Base-by-base conservation (phyloP, 2,329 filamentous ascomycete genomes). In the Fusarium sp. region DNA sequence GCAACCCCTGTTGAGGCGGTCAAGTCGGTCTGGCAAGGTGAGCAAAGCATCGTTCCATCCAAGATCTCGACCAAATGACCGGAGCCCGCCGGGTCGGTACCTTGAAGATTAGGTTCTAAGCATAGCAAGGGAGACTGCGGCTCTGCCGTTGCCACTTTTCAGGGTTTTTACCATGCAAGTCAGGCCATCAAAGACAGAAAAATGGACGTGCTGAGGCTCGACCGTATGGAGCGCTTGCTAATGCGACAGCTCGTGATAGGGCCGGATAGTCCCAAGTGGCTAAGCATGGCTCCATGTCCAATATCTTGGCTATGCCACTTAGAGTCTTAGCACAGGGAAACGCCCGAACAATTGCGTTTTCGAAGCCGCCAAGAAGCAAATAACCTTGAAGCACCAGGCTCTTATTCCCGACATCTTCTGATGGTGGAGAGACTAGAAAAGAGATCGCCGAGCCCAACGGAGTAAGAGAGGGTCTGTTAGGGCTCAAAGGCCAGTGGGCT, bases 91-190 rank as follows among this genome's bases (percentile, higher is more conserved):
- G 45, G 13, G 11, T 9, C 12, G 51, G 51, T 41, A 42, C 24
- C 5, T 6, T 13, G 25, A 11, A 51, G 29, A 54, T 54, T 41
- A 51, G 3, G 45, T 51, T 54, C 7, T 31, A 22, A 22, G 41
- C 41, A 41, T n/a, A 41, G 45, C 35, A 29, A 29, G 24, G 50
- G 36, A 26, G 36, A 11, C 45, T 36, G 47, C 44, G 44, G 44
- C 44, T 53, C 44, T 35, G 13, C 15, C 24, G n/a, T 8, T 39
- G 42, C 34, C 9, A 34, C 35, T 25, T 32, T 58, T 31, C 42
- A 48, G 9, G 54, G 54, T 38, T 12, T 40, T 29, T 45, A 45
- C 41, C 41, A 53, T 36, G 3, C 39, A 61, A 29, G 39, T 61
- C 58, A 55, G 39, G 25, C 58, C 58, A 56, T 15, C 2, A 35